A percentile compares a stretch with the other conserved stretches of the same genome.
phyloP scores from a whole-genome alignment of 1,139 yeast species.

The Pichia norvegensis region DNA sequence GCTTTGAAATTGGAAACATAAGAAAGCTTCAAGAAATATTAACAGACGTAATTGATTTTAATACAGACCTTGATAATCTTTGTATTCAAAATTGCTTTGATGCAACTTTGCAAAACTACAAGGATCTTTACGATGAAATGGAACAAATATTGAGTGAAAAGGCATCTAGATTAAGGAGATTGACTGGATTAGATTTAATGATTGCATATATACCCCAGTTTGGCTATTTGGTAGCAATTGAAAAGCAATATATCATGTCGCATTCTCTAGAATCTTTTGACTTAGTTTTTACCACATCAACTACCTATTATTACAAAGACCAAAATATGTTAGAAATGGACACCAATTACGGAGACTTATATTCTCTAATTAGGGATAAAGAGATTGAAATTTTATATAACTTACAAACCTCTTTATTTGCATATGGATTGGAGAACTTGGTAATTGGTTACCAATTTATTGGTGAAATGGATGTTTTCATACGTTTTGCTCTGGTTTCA shows the following conservation, averaged over 20 bases:
- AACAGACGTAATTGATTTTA: slow-evolving; percentile 31
- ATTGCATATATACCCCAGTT: slow-evolving; percentile 39
- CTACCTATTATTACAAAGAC: slow-evolving; percentile 33
- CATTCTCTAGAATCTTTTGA: slow-evolving; percentile 18
- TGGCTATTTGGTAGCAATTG: slow-evolving; percentile 32
- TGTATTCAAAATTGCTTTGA: slow-evolving; percentile 30
- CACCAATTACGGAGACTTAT: slow-evolving; percentile 35
- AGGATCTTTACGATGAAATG: slow-evolving; percentile 30
- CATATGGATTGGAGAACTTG: slow-evolving; percentile 14
- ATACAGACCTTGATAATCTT: slow-evolving; percentile 27
- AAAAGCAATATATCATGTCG: not conserved
- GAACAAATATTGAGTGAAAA: slow-evolving; percentile 29
- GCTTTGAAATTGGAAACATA: not conserved
- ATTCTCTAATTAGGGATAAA: slow-evolving; percentile 33
- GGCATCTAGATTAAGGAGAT: slow-evolving; percentile 21
- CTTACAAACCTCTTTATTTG: slow-evolving; percentile 30
- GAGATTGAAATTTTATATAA: slow-evolving; percentile 38
- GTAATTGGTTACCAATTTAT: slow-evolving; percentile 20
- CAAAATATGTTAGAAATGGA: slow-evolving; percentile 30
- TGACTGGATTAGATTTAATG: slow-evolving; percentile 8
- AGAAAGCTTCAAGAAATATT: slow-evolving; percentile 9
- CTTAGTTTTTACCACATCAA: slow-evolving; percentile 33
- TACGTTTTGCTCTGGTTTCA: slow-evolving; percentile 34
- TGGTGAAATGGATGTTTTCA: slow-evolving; percentile 34
- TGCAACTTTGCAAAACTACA: slow-evolving; percentile 29